Evolutionary conservation across 495 filamentous ascomycete genomes (phyloP).

Genomic region (Lineolata rhizophorae): DNA sequence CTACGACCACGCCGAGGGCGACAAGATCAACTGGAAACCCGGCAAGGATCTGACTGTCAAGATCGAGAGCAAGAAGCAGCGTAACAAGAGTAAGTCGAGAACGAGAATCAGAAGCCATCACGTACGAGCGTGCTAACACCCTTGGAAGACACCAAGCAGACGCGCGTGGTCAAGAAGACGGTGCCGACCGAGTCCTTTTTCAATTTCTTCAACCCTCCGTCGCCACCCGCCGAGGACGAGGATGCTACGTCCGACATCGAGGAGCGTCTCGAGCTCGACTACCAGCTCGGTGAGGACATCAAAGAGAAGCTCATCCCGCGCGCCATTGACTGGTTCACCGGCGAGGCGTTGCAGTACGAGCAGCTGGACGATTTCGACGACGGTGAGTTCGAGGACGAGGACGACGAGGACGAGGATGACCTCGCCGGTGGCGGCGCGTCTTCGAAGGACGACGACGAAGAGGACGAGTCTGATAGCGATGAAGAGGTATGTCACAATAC

Average conservation of each 20-base stretch:
- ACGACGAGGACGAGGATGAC: slow-evolving; percentile 86
- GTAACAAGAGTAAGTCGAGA: slow-evolving; percentile 77
- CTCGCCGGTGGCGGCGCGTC: no score
- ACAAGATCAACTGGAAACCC: slow-evolving; percentile 93
- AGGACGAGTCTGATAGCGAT: slow-evolving; percentile 50
- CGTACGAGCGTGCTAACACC: no score
- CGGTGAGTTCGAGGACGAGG: slow-evolving; percentile 67
- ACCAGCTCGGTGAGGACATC: slow-evolving; percentile 97
- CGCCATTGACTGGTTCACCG: slow-evolving; percentile 98
- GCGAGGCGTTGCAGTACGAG: slow-evolving; percentile 93
- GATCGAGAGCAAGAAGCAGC: slow-evolving; percentile 95
- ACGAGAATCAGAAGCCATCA: no score
- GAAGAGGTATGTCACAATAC: slow-evolving; percentile 52
- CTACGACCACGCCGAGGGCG: slow-evolving; percentile 95
- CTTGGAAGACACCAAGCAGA: slow-evolving; percentile 98
- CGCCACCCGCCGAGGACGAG: slow-evolving; percentile 57
- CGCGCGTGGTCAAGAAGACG: slow-evolving; percentile 94
- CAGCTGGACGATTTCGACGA: slow-evolving; percentile 72
- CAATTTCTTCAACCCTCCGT: slow-evolving; percentile 97
- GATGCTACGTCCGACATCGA: slow-evolving; percentile 80
- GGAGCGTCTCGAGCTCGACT: slow-evolving; percentile 94
- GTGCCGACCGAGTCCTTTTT: slow-evolving; percentile 98
- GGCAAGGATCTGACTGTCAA: slow-evolving; percentile 84
- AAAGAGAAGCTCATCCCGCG: slow-evolving; percentile 99
- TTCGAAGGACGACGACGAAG: slow-evolving; percentile 74